Evolutionary conservation across 306 rosid genomes (phyloP), one percentile per base, ranked within the genome.

Genomic region (Prunus fruticosa): DNA sequence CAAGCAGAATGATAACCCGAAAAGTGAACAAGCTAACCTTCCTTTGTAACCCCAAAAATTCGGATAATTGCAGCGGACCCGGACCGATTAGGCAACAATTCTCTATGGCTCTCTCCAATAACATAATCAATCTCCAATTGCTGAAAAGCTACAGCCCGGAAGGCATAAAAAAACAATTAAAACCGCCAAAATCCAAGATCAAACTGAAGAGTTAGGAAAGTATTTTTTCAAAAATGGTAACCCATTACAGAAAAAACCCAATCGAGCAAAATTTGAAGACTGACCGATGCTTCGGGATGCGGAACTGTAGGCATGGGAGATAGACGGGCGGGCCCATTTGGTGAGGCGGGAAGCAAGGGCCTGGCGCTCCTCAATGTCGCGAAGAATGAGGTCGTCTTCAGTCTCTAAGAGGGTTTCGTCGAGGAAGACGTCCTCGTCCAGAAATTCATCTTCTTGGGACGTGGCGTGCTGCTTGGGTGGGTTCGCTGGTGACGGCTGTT

Each of bases 71-170:
- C 97, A 47, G 97, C 92, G 0, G 96, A 86, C 41, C 97, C 97
- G 54, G 92, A 81, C 15, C 88, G 80, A 47, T 88, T 89, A 1
- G 96, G 96, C 75, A 88, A 30, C 91, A 95, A 85, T 54, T 75
- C 88, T 64, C 56, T 88, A 57, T 83, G 84, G 79, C 85, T 89
- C 76, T 90, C 98, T 62, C 93, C 96, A 13, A 92, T 88, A 57
- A 95, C 93, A 60, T 90, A 95, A 80, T 95, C 97, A 76, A 95
- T 95, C 81, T 95, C 98, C 79, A 95, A 67, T 76, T 95, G 98
- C 86, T 95, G 98, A 79, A 95, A 95, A 47, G 83, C 98, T 95
- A 72, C 11, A 75, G 67, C 62, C 58, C 25, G 22, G 19, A 68
- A 80, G 38, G 23, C n/a, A 54, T 18, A 10, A 52, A 76, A 80